Base-by-base conservation (phyloP, 129 eudicot species). In the Solidago caesia region DNA sequence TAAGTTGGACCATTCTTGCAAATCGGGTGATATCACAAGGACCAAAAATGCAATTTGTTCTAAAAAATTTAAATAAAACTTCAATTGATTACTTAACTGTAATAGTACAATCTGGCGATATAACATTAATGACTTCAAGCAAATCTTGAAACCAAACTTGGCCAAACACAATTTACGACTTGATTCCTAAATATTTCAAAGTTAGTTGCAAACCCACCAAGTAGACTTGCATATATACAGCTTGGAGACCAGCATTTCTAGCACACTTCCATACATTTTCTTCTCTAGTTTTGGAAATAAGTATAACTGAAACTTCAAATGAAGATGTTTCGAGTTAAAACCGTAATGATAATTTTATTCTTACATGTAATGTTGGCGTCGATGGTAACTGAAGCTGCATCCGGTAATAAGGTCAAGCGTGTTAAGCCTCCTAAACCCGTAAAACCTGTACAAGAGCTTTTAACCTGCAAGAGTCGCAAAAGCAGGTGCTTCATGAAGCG, bases 401-500 rank as follows among this genome's bases (percentile, higher is more conserved):
- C 84, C 0, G 47, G 45, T 2, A 55, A 65, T 42, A 79, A 79
- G 72, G 69, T 72, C 16, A 82, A 82, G 72, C 73, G 70, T 14
- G 53, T 74, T 67, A 80, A 80, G 65, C 79, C 82, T 21, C 82
- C 58, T 6, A 81, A 81, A 44, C 73, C 78, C 1, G 57, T 47
- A 26, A 74, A 83, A 70, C 71, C 75, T 4, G 16, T 74, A 49
- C 85, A 57, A 5, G 77, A 77, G 70, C 75, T 71, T 33, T 68
- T 84, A 13, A 80, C 80, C 0, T 84, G 88, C 59, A 66, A 73
- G 53, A 77, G 81, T 26, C 85, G 79, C 4, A 70, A 77, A 68
- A 84, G 83, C 78, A 75, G 59, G 69, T 84, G 88, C 74, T 84
- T 84, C 70, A 75, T 73, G 75, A 84, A 84, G 68, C 77, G 76